Conservation (phyloP, 495 filamentous ascomycete species). For the Aspergillus panamensis region DNA sequence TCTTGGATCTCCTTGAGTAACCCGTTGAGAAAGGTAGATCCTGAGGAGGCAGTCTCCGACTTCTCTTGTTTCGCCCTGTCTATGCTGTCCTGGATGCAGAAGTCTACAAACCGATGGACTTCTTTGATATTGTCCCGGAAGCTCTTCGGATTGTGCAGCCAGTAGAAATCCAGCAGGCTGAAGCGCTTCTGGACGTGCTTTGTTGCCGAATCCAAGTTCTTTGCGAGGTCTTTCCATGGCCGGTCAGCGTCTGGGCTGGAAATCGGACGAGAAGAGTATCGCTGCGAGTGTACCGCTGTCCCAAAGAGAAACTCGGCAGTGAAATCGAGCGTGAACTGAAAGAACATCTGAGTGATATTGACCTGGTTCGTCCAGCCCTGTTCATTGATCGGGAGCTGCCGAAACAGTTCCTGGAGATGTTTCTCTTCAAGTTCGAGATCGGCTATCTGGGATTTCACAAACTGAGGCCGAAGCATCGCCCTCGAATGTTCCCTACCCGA, state of each 20-base stretch:
- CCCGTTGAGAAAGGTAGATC: conserved; percentile 8
- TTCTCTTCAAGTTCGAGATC: conserved; percentile 40
- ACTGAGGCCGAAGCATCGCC: conserved; percentile 42
- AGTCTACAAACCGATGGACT: not conserved
- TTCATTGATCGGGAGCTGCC: conserved; percentile 14
- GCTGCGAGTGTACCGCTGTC: not conserved
- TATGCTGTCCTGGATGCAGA: not conserved
- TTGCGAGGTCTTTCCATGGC: not conserved
- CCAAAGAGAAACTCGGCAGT: conserved; percentile 59
- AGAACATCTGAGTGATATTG: conserved; percentile 51
- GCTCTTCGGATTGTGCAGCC: not conserved
- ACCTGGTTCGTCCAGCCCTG: conserved; percentile 31
- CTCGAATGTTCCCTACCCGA: conserved; percentile 30
- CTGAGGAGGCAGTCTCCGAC: not conserved
- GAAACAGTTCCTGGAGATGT: conserved; percentile 47
- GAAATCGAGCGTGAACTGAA: conserved; percentile 52
- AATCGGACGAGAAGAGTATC: conserved; percentile 23
- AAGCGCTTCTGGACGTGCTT: not conserved
- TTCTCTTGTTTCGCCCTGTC: not conserved
- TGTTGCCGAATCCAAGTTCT: conserved; percentile 19
- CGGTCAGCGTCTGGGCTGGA: not conserved
- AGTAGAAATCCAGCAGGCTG: not conserved
- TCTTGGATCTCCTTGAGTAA: not conserved
- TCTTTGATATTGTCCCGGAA: not conserved
- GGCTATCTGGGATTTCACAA: conserved; percentile 28